phyloP scores from a whole-genome alignment of 2,329 filamentous ascomycete species.

The Penicillium sp. region DNA sequence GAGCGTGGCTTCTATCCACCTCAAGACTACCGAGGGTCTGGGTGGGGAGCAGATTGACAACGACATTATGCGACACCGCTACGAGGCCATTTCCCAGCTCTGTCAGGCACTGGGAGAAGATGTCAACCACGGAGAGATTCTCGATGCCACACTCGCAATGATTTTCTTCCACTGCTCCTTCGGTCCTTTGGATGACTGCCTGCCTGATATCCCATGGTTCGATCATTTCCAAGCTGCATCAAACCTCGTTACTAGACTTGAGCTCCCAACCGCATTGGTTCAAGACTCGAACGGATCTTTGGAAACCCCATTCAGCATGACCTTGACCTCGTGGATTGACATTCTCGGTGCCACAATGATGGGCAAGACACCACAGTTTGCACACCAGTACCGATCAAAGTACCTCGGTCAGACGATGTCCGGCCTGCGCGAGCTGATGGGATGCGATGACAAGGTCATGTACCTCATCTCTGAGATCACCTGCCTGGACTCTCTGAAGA shows the following conservation, averaged over 20 bases:
- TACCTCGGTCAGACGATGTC: slow-evolving; percentile 68
- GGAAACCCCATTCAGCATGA: slow-evolving; percentile 91
- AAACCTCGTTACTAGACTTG: slow-evolving; percentile 80
- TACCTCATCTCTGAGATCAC: slow-evolving; percentile 97
- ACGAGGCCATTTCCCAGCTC: slow-evolving; percentile 80
- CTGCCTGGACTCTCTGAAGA: slow-evolving; percentile 87
- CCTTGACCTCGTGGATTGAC: slow-evolving; percentile 85
- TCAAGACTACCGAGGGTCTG: slow-evolving; percentile 73
- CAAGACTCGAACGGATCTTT: slow-evolving; percentile 47
- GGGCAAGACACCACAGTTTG: slow-evolving; percentile 81
- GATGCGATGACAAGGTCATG: slow-evolving; percentile 96
- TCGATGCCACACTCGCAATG: slow-evolving; percentile 90
- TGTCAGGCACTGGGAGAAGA: slow-evolving; percentile 80
- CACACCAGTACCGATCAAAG: slow-evolving; percentile 94
- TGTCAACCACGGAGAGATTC: slow-evolving; percentile 80
- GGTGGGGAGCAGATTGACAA: slow-evolving; percentile 75
- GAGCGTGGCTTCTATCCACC: slow-evolving; percentile 88
- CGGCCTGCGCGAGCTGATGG: slow-evolving; percentile 91
- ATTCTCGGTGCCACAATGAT: slow-evolving; percentile 93
- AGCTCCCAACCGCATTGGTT: slow-evolving; percentile 46
- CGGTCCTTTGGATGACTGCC: slow-evolving; percentile 77
- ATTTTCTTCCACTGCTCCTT: slow-evolving; percentile 97
- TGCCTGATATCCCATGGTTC: slow-evolving; percentile 94
- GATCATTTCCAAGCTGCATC: slow-evolving; percentile 93
- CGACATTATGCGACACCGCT: slow-evolving; percentile 92